A percentile compares a stretch with the other conserved stretches of the same genome.
These are phyloP conservation scores for Sugiyamaella castrensis DNA, from an alignment of 1,139 yeast species.

Conservation along the genomic window DNA sequence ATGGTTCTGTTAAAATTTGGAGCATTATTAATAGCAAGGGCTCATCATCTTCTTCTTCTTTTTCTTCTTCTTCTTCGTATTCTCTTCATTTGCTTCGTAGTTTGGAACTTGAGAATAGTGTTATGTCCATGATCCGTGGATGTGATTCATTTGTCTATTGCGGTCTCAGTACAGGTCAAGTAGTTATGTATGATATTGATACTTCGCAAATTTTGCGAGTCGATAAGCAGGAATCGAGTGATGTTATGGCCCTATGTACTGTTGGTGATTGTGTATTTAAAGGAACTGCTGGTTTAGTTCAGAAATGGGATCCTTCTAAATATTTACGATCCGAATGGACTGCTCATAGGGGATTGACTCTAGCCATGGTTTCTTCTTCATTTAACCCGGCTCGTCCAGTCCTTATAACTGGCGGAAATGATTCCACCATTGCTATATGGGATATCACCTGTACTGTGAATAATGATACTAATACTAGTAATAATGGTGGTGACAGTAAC, in stretches of 20 bases:
- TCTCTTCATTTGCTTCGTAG: slow-evolving; percentile 37
- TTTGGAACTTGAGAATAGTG: slow-evolving; percentile 65
- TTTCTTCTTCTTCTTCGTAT: no score
- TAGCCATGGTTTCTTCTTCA: slow-evolving; percentile 29
- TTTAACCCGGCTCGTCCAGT: slow-evolving; percentile 22
- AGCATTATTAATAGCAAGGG: slow-evolving; percentile 11
- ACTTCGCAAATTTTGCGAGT: slow-evolving; percentile 65
- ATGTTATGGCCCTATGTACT: slow-evolving; percentile 43
- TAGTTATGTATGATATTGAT: slow-evolving; percentile 80
- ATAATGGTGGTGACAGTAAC: background rate
- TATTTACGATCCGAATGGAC: slow-evolving; percentile 34
- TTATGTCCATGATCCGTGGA: slow-evolving; percentile 58
- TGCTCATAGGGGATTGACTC: slow-evolving; percentile 36
- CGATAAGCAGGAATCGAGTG: slow-evolving; percentile 39
- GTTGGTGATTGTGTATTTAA: slow-evolving; percentile 57
- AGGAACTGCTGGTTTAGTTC: slow-evolving; percentile 45
- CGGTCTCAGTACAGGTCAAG: slow-evolving; percentile 68
- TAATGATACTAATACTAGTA: background rate
- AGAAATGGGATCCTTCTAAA: slow-evolving; percentile 34
- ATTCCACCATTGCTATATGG: slow-evolving; percentile 60
- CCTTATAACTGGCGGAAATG: slow-evolving; percentile 58
- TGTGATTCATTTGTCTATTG: slow-evolving; percentile 69
- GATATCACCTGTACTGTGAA: slow-evolving; percentile 39
- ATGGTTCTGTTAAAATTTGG: slow-evolving; percentile 84
- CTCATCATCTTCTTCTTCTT: no score